These are phyloP conservation scores for Dictyostelium capitatum DNA, from an alignment of 78 protist species.

Conservation along the genomic window DNA sequence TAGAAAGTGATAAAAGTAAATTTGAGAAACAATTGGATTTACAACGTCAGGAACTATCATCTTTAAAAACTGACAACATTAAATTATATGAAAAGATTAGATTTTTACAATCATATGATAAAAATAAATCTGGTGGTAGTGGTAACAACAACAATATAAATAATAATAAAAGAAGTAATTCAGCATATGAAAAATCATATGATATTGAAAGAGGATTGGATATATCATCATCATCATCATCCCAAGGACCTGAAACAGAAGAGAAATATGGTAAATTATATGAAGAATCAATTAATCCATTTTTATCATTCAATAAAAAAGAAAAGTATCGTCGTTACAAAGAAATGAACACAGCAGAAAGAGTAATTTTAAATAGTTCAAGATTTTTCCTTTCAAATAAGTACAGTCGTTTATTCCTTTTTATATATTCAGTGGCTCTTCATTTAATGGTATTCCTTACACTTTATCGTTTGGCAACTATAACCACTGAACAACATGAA, in stretches of 20 bases:
- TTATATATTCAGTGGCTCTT: constrained; percentile 80
- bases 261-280: constrained; percentile 78
- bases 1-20: constrained; percentile 76
- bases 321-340: constrained; percentile 83
- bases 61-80: constrained; percentile 89
- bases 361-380: constrained; percentile 71
- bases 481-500: constrained; percentile 42
- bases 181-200: background rate
- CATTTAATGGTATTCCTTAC: constrained; percentile 84
- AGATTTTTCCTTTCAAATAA: constrained; percentile 85
- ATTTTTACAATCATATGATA: constrained; percentile 87
- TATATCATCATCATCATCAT: background rate
- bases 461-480: constrained; percentile 62
- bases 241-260: constrained; percentile 24
- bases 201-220: constrained; percentile 57
- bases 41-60: constrained; percentile 51
- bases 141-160: background rate
- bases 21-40: constrained; percentile 40
- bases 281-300: constrained; percentile 92
- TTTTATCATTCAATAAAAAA: constrained; percentile 81
- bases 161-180: background rate
- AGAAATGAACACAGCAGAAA: constrained; percentile 83
- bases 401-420: constrained; percentile 77
- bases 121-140: constrained; percentile 14
- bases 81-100: constrained; percentile 91